Percentiles rank a stretch among this genome's conserved stretches.
Conservation (phyloP, 164 flowering plant species). For the Dillenia turbinata region DNA sequence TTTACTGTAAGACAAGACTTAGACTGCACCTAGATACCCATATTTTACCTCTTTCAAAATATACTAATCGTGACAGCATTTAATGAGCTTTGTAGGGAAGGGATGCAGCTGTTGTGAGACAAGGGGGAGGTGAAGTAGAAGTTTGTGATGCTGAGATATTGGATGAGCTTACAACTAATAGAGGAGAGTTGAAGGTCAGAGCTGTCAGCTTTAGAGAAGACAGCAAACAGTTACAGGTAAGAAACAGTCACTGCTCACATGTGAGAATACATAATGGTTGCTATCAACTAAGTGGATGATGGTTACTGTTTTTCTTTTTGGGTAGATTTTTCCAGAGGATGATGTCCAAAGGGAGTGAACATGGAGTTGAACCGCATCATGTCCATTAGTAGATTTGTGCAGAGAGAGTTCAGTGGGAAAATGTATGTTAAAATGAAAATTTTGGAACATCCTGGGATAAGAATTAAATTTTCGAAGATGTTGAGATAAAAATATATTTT, state of each 20-base stretch:
- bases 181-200: conserved; percentile 78
- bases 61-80: no score
- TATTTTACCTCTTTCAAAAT: not conserved
- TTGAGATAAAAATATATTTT: no score
- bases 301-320: not conserved
- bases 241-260: not conserved
- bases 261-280: not conserved
- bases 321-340: conserved; percentile 16
- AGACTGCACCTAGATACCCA: not conserved
- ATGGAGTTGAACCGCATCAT: not conserved
- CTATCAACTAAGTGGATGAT: not conserved
- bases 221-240: conserved; percentile 1
- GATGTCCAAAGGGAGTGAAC: not conserved
- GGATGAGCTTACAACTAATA: conserved; percentile 68
- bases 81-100: conserved; percentile 22
- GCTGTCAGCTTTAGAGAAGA: conserved; percentile 39
- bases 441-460: no score
- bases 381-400: no score
- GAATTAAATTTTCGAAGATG: no score
- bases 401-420: no score
- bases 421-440: no score
- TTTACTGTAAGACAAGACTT: conserved; percentile 24
- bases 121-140: conserved; percentile 23
- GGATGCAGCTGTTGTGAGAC: conserved; percentile 13
- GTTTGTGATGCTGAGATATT: conserved; percentile 61